Evolutionary conservation across 805 yeast genomes (phyloP).

Genomic region (Kodamaea hsintzibuensis): DNA sequence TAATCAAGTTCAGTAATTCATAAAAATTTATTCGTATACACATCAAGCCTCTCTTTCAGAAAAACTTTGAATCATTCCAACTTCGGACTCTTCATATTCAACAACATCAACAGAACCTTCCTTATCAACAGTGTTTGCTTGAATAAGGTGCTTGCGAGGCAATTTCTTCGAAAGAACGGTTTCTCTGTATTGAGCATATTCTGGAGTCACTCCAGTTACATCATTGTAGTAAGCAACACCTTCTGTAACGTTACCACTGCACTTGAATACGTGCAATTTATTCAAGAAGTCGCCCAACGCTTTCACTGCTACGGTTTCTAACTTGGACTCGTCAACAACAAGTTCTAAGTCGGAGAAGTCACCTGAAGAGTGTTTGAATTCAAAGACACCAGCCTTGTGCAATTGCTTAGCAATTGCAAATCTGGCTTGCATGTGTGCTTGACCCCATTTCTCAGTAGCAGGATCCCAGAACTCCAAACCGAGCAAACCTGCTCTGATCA

Average conservation of each 20-base stretch:
- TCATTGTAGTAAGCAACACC: constrained; percentile 67
- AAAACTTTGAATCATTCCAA: constrained; percentile 80
- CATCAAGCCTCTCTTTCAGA: constrained; percentile 45
- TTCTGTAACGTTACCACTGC: constrained; percentile 66
- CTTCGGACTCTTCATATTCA: constrained; percentile 72
- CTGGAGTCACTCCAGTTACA: constrained; percentile 66
- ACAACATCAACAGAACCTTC: constrained; percentile 51
- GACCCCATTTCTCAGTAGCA: constrained; percentile 81
- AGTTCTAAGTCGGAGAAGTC: constrained; percentile 61
- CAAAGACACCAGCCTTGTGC: constrained; percentile 65
- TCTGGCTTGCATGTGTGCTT: constrained; percentile 93
- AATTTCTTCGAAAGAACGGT: constrained; percentile 68
- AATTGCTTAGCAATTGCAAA: constrained; percentile 79
- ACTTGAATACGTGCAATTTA: constrained; percentile 76
- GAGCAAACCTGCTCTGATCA: constrained; percentile 86
- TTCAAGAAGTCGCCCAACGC: constrained; percentile 71
- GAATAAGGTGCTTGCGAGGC: constrained; percentile 84
- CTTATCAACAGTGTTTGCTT: constrained; percentile 65
- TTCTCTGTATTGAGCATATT: constrained; percentile 65
- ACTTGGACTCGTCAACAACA: constrained; percentile 59
- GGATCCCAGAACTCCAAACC: constrained; percentile 92
- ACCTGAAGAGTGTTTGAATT: constrained; percentile 47
- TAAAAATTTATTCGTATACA: neutral
- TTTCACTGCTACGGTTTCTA: constrained; percentile 63
- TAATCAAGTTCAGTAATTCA: neutral